phyloP scores from a whole-genome alignment of 495 filamentous ascomycete species.

The Penicillium egyptiacum region DNA sequence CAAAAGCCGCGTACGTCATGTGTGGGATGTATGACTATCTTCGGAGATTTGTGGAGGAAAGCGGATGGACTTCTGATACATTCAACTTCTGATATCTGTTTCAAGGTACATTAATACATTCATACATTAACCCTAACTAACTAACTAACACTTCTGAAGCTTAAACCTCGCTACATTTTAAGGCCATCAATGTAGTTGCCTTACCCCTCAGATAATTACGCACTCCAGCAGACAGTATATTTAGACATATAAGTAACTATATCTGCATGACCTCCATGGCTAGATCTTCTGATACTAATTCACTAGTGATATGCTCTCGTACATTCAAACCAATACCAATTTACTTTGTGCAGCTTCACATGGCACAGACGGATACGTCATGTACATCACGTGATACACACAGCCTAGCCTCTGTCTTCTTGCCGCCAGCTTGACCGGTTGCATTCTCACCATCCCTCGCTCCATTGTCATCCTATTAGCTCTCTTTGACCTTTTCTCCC shows the following conservation, averaged over 20 bases:
- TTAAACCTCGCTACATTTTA: background rate
- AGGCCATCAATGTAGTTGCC: background rate
- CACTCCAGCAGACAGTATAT: background rate
- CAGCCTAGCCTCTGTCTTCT: constrained; percentile 15
- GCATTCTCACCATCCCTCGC: constrained; percentile 33
- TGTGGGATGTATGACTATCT: background rate
- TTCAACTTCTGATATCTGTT: background rate
- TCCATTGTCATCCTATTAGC: constrained; percentile 17
- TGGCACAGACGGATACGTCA: constrained; percentile 25
- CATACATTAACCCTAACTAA: too few species aligned
- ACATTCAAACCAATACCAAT: background rate
- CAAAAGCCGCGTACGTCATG: constrained; percentile 11
- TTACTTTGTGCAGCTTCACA: constrained; percentile 2
- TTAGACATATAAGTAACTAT: background rate
- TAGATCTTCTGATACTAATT: background rate
- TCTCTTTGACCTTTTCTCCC: constrained; percentile 7
- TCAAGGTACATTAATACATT: background rate
- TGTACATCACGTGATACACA: constrained; percentile 30
- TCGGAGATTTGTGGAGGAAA: constrained; percentile 2
- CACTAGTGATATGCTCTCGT: background rate
- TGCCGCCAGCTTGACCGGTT: constrained; percentile 31
- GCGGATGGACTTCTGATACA: background rate
- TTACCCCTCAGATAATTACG: background rate
- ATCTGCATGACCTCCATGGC: background rate
- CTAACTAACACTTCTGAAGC: background rate